These are phyloP conservation scores for Astragalus glycyphyllos DNA, from an alignment of 306 rosid species.

Conservation along the genomic window DNA sequence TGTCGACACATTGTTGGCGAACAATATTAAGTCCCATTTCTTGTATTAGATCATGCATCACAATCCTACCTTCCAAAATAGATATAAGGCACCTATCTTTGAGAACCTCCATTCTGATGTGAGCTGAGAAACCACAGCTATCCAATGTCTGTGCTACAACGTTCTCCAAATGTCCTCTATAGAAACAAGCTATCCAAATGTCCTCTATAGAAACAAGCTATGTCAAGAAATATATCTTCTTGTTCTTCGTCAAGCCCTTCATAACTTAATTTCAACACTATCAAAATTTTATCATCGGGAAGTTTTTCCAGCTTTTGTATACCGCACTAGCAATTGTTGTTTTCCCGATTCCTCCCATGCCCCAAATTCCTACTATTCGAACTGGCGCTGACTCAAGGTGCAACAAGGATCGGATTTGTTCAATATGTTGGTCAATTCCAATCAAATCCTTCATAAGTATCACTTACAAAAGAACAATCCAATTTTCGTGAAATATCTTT, in stretches of 20 bases:
- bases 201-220: constrained; percentile 49
- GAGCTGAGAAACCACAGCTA: constrained; percentile 20
- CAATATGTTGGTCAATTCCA: constrained; percentile 34
- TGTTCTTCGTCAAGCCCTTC: constrained; percentile 33
- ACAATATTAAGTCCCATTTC: constrained; percentile 48
- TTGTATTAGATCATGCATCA: too few species aligned
- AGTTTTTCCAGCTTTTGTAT: too few species aligned
- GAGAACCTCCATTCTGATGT: constrained; percentile 26
- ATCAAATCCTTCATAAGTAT: constrained; percentile 6
- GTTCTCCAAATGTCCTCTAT: not conserved
- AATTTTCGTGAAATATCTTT: constrained; percentile 24
- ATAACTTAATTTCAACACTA: constrained; percentile 39
- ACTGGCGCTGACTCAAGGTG: too few species aligned
- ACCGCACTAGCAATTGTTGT: too few species aligned
- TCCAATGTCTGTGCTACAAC: not conserved
- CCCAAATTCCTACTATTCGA: constrained; percentile 37
- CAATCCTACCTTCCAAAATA: too few species aligned
- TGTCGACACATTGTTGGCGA: not conserved
- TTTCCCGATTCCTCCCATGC: constrained; percentile 30
- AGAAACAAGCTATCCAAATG: too few species aligned
- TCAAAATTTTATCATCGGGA: not conserved
- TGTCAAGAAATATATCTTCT: constrained; percentile 40
- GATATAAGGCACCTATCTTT: constrained; percentile 33
- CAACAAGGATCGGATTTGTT: constrained; percentile 16
- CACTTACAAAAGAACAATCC: not conserved